Base-by-base conservation (phyloP, 2,329 filamentous ascomycete genomes). In the Fusarium sp. region DNA sequence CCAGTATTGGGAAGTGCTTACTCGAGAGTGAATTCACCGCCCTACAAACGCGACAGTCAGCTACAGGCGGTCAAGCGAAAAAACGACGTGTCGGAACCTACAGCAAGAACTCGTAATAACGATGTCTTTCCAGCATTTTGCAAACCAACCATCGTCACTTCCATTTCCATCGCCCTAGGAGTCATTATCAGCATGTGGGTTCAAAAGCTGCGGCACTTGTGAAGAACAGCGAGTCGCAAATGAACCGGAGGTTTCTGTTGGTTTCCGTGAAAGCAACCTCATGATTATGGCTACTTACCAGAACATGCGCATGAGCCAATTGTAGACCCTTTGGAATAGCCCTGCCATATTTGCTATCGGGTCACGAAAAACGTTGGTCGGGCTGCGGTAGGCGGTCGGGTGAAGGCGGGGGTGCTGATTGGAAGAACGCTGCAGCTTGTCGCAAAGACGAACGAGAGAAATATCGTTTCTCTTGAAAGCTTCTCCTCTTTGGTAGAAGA, bases 51-150 rank as follows among this genome's bases (percentile, higher is more conserved):
- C 52, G 49, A 70, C 59, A 55, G 65, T 78, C 55, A 69, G 74
- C 72, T 63, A 74, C 77, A 79, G 64, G 66, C 66, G 57, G 57
- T 66, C 66, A 65, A 56, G 42, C 63, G 56, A 47, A 57, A 52
- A 51, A 31, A 39, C 28, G 35, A 33, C 63, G 60, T n/a, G 39
- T 24, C 52, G 57, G 63, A 48, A 82, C 96, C 90, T 91, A 99
- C 96, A 87, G 96, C 95, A 79, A 99, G 89, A 79, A 98, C 96
- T 79, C 95, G 90, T 83, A 99, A 87, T 80, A 99, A 85, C 72
- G 96, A 98, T 44, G 96, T 98, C 87, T 99, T 99, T 80, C 96
- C 96, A 68, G 96, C 96, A 86, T 98, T 98, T 83, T 99, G 96
- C 81, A 99, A 87, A 31, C 96, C 96, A 82, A 99, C 96, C 93